Percentiles rank a stretch among this genome's conserved stretches.
phyloP scores from a whole-genome alignment of 805 yeast genomes.

The Pichia deserticola region DNA sequence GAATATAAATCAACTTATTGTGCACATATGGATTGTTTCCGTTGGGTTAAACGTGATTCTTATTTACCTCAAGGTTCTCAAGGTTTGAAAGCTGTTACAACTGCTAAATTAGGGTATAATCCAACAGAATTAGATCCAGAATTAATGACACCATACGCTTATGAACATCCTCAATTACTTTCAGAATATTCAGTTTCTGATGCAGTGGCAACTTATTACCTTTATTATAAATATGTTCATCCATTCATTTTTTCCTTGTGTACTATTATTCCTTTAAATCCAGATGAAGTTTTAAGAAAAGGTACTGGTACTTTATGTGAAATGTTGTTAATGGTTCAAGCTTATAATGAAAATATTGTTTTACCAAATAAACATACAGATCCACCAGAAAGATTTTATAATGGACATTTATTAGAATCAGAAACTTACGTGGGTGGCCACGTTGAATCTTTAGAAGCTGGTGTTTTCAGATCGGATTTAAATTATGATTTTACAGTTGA shows the following conservation, averaged over 20 bases:
- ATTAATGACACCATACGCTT: slow-evolving; percentile 95
- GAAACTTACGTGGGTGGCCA: slow-evolving; percentile 99
- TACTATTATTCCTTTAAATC: slow-evolving; percentile 90
- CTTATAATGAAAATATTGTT: slow-evolving; percentile 66
- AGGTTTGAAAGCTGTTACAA: slow-evolving; percentile 96
- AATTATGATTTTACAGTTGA: slow-evolving; percentile 70
- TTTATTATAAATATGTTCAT: slow-evolving; percentile 94
- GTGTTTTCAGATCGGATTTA: slow-evolving; percentile 90
- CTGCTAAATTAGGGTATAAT: slow-evolving; percentile 89
- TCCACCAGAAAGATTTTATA: slow-evolving; percentile 89
- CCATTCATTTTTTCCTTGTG: slow-evolving; percentile 95
- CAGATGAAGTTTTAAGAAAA: slow-evolving; percentile 91
- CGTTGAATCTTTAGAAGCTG: slow-evolving; percentile 95
- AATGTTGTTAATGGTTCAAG: slow-evolving; percentile 95
- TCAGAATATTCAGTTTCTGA: slow-evolving; percentile 98
- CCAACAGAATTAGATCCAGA: slow-evolving; percentile 98
- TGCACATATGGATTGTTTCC: slow-evolving; percentile 92
- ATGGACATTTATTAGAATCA: slow-evolving; percentile 88
- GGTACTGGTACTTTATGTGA: slow-evolving; percentile 99
- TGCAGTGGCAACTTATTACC: slow-evolving; percentile 96
- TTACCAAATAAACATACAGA: slow-evolving; percentile 92
- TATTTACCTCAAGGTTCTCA: slow-evolving; percentile 98
- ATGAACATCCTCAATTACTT: slow-evolving; percentile 82
- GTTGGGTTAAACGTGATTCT: slow-evolving; percentile 98
- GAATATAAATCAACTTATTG: slow-evolving; percentile 91